phyloP scores from a whole-genome alignment of 2,329 filamentous ascomycete genomes.

The Paracorniculantispora psalliotae region DNA sequence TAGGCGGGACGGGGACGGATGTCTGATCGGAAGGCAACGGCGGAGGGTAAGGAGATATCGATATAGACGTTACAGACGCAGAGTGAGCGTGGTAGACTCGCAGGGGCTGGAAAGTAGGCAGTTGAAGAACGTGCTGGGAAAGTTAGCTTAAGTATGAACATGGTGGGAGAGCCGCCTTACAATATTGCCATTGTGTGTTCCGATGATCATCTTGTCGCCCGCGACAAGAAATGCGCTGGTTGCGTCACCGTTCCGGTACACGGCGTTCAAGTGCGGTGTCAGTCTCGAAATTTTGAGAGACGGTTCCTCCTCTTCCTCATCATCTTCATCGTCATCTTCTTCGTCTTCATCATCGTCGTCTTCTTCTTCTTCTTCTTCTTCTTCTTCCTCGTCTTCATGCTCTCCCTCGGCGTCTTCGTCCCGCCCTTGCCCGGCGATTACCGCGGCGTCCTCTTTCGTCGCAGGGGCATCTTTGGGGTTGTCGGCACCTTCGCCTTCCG shows the following conservation, averaged over 20 bases:
- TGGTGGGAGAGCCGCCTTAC: conserved; percentile 47
- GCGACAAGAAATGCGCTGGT: conserved; percentile 87
- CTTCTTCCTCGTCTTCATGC: conserved; percentile 29
- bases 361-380: conserved; percentile 40
- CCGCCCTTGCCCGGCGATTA: not conserved
- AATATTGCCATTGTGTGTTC: conserved; percentile 95
- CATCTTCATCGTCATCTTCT: conserved; percentile 64
- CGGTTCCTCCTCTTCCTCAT: conserved; percentile 90
- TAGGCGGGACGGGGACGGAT: conserved; percentile 16
- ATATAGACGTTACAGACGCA: conserved; percentile 83
- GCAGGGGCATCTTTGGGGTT: not conserved
- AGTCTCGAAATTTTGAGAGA: conserved; percentile 87
- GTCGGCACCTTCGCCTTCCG: not conserved
- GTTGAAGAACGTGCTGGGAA: conserved; percentile 71
- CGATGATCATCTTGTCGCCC: conserved; percentile 95
- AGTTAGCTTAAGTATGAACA: conserved; percentile 23
- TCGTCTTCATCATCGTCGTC: conserved; percentile 47
- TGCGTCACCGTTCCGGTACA: conserved; percentile 93
- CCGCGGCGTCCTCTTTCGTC: not conserved
- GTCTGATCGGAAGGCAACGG: conserved; percentile 21
- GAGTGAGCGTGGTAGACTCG: conserved; percentile 89
- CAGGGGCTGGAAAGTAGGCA: conserved; percentile 76
- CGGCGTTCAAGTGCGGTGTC: conserved; percentile 69
- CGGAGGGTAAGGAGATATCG: conserved; percentile 78
- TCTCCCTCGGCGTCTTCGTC: conserved; percentile 22